A percentile compares a stretch with the other conserved stretches of the same genome.
Evolutionary conservation across 1,284 basidiomycete species (phyloP).

Genomic region (Moesziomyces antarcticus): DNA sequence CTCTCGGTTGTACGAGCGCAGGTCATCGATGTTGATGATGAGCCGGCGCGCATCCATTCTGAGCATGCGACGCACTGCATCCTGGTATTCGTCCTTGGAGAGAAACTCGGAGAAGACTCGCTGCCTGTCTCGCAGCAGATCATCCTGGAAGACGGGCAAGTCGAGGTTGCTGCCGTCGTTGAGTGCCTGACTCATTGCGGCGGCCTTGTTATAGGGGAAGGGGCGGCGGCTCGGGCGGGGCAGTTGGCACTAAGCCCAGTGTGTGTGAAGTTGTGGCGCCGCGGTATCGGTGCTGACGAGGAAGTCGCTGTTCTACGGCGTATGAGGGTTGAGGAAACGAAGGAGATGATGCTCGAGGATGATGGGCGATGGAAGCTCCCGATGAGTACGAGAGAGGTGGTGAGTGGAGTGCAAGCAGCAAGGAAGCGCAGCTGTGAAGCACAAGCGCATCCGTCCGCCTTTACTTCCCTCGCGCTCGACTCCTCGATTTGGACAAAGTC

Average conservation of each 20-base stretch:
- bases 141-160: constrained; percentile 60
- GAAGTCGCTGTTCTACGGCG: background rate
- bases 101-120: constrained; percentile 89
- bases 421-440: too few relatives aligned
- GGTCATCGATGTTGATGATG: constrained; percentile 94
- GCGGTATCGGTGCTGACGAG: background rate
- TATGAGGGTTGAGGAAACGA: background rate
- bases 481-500: background rate
- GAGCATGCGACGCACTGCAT: constrained; percentile 86
- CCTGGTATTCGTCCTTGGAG: constrained; percentile 78
- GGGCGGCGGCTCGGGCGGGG: background rate
- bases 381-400: background rate
- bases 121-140: constrained; percentile 60
- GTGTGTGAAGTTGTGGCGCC: background rate
- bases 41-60: constrained; percentile 86
- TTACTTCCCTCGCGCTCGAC: background rate
- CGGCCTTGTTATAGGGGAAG: too few relatives aligned
- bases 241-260: constrained; percentile 10
- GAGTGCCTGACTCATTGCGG: constrained; percentile 43
- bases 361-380: background rate
- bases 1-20: constrained; percentile 87
- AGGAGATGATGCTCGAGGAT: too few relatives aligned
- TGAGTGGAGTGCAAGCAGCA: background rate
- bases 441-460: background rate
- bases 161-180: constrained; percentile 48